Evolutionary conservation across 179 eudicot species (phyloP).

Genomic region (Beta corolliflora): DNA sequence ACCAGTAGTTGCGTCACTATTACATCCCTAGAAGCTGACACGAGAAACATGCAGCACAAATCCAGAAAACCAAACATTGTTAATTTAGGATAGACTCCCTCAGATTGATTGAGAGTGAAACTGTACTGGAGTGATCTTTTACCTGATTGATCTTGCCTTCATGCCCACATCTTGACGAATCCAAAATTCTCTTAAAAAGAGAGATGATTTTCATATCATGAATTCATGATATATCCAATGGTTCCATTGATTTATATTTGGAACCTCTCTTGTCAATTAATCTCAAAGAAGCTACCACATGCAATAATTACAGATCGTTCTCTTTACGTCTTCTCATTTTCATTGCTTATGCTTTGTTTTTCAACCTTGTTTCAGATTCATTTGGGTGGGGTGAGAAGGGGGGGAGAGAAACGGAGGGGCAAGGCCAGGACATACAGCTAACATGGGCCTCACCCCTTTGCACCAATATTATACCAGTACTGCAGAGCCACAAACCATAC

Average conservation of each 20-base stretch:
- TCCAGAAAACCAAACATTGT: neutral
- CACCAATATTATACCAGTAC: neutral
- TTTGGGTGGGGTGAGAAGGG: neutral
- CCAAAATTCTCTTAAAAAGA: neutral
- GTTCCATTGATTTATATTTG: neutral
- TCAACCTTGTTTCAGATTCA: neutral
- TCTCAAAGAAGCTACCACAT: neutral
- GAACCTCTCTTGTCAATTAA: neutral
- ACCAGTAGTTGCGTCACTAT: neutral
- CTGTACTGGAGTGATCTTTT: neutral
- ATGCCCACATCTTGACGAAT: neutral
- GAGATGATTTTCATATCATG: neutral
- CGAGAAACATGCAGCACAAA: neutral
- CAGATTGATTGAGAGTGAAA: neutral
- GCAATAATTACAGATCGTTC: neutral
- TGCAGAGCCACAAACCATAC: neutral
- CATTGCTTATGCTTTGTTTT: neutral
- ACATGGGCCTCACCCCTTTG: neutral
- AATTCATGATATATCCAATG: neutral
- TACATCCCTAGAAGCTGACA: neutral
- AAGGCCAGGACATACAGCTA: neutral
- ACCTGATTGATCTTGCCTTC: neutral
- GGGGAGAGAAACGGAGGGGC: neutral
- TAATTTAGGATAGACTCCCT: neutral
- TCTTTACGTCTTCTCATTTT: neutral